A percentile compares a stretch with the other conserved stretches of the same genome.
These are phyloP conservation scores for Aspergillus bombycis DNA, from an alignment of 2,329 filamentous ascomycete species.

Conservation along the genomic window DNA sequence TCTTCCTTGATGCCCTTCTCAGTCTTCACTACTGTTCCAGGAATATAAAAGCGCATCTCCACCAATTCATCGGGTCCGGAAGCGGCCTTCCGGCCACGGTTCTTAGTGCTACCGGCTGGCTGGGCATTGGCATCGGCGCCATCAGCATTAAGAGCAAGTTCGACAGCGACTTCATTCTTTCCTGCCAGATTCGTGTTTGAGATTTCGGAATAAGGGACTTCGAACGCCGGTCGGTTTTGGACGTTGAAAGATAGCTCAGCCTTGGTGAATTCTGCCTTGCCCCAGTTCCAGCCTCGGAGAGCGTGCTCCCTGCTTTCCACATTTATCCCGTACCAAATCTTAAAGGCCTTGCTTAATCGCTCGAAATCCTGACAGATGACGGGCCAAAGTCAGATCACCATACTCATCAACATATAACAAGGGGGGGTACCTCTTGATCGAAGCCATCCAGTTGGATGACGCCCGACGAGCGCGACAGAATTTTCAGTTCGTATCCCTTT, in stretches of 20 bases:
- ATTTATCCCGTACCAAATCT: slow-evolving; percentile 95
- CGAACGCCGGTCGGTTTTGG: slow-evolving; percentile 93
- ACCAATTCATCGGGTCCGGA: slow-evolving; percentile 91
- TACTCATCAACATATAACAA: background rate
- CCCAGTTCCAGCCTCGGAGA: slow-evolving; percentile 98
- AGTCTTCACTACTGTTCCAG: slow-evolving; percentile 77
- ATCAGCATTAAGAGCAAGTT: slow-evolving; percentile 79
- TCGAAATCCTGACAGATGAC: slow-evolving; percentile 74
- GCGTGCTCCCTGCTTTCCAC: slow-evolving; percentile 94
- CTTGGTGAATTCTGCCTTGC: slow-evolving; percentile 95
- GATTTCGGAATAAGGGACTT: slow-evolving; percentile 95
- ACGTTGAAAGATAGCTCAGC: slow-evolving; percentile 96
- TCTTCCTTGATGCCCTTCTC: slow-evolving; percentile 67
- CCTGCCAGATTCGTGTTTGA: slow-evolving; percentile 97
- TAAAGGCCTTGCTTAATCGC: slow-evolving; percentile 88
- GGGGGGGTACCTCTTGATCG: slow-evolving; percentile 68
- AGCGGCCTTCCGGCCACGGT: slow-evolving; percentile 83
- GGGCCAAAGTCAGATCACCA: background rate
- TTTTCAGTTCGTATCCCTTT: slow-evolving; percentile 91
- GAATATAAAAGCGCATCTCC: slow-evolving; percentile 99
- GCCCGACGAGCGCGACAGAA: slow-evolving; percentile 79
- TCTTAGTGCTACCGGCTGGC: slow-evolving; percentile 70
- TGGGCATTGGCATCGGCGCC: slow-evolving; percentile 74
- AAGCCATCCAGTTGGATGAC: slow-evolving; percentile 96
- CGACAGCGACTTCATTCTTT: slow-evolving; percentile 95